Base-by-base conservation (phyloP, 2,329 filamentous ascomycete species). In the Chaetomiaceae sp. region DNA sequence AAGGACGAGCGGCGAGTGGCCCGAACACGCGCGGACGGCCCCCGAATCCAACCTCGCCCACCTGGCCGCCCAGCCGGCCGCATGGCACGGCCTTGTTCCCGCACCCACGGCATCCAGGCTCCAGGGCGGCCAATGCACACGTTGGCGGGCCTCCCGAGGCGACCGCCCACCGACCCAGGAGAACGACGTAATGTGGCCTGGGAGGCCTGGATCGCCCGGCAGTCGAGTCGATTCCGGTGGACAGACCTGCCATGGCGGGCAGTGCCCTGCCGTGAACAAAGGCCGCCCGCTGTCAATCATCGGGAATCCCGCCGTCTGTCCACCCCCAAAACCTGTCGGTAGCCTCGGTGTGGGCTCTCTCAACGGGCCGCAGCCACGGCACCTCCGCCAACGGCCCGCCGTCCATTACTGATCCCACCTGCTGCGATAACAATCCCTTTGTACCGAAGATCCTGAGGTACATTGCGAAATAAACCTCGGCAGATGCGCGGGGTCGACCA, bases 161-260 rank as follows among this genome's bases (percentile, higher is more conserved):
- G 39, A 10, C 30, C 29, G 29, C 18, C 29, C 39, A 10, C 30
- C 29, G 29, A 19, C 29, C 39, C 4, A 20, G 18, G 22, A 9
- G 17, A 30, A 26, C 29, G 29, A 32, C 5, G 29, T 6, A n/a
- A n/a, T 15, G 12, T 3, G 12, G 12, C 15, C 14, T 4, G 12
- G 44, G 38, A 41, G 44, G 43, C 36, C 36, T 35, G 30, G n/a
- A 20, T 40, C 17, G 18, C 22, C 38, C 30, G 43, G 20, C 14
- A 36, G 32, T 19, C 10, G 33, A 36, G 15, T 15, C 38, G 3
- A n/a, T 40, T n/a, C 2, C 17, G 10, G 26, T 40, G 6, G n/a
- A 38, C 12, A 9, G 18, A 19, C 10, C 29, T 24, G 30, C 32
- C 22, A 15, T 36, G n/a, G 22, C 17, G 20, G 15, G 22, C n/a